phyloP scores from a whole-genome alignment of 495 filamentous ascomycete genomes.

The Mycothermus thermophilus region DNA sequence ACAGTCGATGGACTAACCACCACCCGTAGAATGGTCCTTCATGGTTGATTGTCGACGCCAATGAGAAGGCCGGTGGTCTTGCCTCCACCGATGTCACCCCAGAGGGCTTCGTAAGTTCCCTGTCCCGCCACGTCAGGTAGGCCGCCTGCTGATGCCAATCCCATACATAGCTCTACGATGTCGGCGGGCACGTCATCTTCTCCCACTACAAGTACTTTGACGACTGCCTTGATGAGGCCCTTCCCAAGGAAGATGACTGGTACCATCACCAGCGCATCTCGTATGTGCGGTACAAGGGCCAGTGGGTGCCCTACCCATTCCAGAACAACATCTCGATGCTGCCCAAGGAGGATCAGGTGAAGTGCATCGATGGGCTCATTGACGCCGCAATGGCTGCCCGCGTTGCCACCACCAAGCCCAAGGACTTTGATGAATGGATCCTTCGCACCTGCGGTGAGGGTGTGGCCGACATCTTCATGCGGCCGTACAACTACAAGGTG shows the following conservation, averaged over 20 bases:
- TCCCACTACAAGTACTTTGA: slow-evolving; percentile 99
- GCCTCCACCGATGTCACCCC: slow-evolving; percentile 92
- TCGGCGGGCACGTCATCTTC: slow-evolving; percentile 99
- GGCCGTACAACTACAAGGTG: slow-evolving; percentile 99
- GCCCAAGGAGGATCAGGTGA: slow-evolving; percentile 91
- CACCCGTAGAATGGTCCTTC: slow-evolving; percentile 61
- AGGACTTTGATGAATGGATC: slow-evolving; percentile 98
- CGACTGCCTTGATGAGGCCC: slow-evolving; percentile 92
- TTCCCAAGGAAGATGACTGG: slow-evolving; percentile 90
- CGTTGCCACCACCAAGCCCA: slow-evolving; percentile 77
- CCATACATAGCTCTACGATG: slow-evolving; percentile 99
- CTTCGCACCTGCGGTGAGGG: slow-evolving; percentile 80
- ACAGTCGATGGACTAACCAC: background rate
- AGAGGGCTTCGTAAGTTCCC: slow-evolving; percentile 84
- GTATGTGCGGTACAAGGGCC: slow-evolving; percentile 89
- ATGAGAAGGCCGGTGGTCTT: slow-evolving; percentile 87
- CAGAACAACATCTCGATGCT: slow-evolving; percentile 99
- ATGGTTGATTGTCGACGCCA: slow-evolving; percentile 91
- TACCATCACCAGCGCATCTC: slow-evolving; percentile 96
- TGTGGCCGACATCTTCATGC: slow-evolving; percentile 94
- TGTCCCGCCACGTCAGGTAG: too few species aligned
- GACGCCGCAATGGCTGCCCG: slow-evolving; percentile 81
- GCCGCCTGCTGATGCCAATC: too few species aligned
- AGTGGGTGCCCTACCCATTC: slow-evolving; percentile 98
- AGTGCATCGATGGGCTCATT: slow-evolving; percentile 92